Evolutionary conservation across 2,329 filamentous ascomycete genomes (phyloP).

Genomic region (Didymella pomorum): DNA sequence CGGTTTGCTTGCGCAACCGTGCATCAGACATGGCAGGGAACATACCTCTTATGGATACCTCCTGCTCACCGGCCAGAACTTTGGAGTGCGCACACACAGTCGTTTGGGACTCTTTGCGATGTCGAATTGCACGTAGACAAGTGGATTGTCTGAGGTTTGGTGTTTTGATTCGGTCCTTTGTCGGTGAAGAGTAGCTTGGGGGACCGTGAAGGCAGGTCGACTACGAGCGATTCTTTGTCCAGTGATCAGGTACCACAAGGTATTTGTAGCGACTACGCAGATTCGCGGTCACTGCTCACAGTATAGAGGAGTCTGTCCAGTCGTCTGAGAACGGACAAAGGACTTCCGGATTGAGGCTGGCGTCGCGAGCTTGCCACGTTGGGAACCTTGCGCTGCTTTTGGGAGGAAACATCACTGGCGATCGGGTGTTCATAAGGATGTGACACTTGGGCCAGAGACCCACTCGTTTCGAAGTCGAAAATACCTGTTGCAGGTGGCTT

Average conservation of each 20-base stretch:
- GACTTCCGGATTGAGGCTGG: slow-evolving; percentile 49
- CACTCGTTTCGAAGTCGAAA: slow-evolving; percentile 36
- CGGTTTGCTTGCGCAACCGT: slow-evolving; percentile 48
- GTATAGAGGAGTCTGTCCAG: slow-evolving; percentile 42
- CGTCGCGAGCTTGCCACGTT: slow-evolving; percentile 44
- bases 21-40: slow-evolving; percentile 44
- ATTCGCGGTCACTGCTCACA: slow-evolving; percentile 47
- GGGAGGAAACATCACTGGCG: slow-evolving; percentile 31
- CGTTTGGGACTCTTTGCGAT: slow-evolving; percentile 32
- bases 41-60: slow-evolving; percentile 47
- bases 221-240: slow-evolving; percentile 50
- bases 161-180: slow-evolving; percentile 47
- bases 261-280: slow-evolving; percentile 51
- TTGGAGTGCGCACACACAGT: slow-evolving; percentile 37
- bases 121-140: slow-evolving; percentile 36
- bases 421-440: slow-evolving; percentile 29
- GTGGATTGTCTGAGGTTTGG: slow-evolving; percentile 46
- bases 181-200: slow-evolving; percentile 38
- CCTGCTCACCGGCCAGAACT: slow-evolving; percentile 39
- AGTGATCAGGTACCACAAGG: slow-evolving; percentile 41
- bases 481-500: slow-evolving; percentile 36
- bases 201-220: slow-evolving; percentile 45
- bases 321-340: slow-evolving; percentile 53
- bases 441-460: slow-evolving; percentile 20
- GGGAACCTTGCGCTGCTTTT: slow-evolving; percentile 47